These are phyloP conservation scores for Zymoseptoria pseudotritici DNA, from an alignment of 2,329 filamentous ascomycete genomes.

Conservation along the genomic window DNA sequence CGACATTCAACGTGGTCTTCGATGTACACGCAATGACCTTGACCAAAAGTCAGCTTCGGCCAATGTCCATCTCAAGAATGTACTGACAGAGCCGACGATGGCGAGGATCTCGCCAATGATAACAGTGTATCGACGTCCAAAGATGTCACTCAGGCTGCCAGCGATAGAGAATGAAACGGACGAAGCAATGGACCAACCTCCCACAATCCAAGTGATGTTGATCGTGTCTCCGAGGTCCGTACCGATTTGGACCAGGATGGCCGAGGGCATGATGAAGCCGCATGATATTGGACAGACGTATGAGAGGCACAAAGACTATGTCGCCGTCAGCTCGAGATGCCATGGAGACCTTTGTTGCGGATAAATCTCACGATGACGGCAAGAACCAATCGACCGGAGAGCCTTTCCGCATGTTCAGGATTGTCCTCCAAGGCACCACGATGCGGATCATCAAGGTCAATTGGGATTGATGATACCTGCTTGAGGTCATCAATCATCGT, in stretches of 20 bases:
- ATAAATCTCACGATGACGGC: not conserved
- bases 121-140: slow-evolving; percentile 1
- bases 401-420: slow-evolving; percentile 4
- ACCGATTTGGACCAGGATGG: slow-evolving; percentile 4
- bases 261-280: slow-evolving; percentile 5
- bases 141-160: slow-evolving; percentile 2
- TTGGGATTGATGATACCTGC: not conserved
- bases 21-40: not conserved
- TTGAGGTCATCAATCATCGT: not conserved
- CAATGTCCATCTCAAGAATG: not conserved
- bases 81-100: not conserved
- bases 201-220: slow-evolving; percentile 3
- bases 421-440: slow-evolving; percentile 6
- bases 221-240: not conserved
- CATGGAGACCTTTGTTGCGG: not conserved
- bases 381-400: slow-evolving; percentile 2
- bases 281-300: slow-evolving; percentile 4
- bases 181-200: slow-evolving; percentile 2
- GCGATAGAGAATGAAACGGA: slow-evolving; percentile 4
- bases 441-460: slow-evolving; percentile 4
- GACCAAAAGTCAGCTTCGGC: not conserved
- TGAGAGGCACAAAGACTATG: not conserved
- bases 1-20: not conserved
- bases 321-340: not conserved
- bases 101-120: slow-evolving; percentile 2